Evolutionary conservation across 2,329 filamentous ascomycete species (phyloP).

Genomic region (Aureobasidium subglaciale): DNA sequence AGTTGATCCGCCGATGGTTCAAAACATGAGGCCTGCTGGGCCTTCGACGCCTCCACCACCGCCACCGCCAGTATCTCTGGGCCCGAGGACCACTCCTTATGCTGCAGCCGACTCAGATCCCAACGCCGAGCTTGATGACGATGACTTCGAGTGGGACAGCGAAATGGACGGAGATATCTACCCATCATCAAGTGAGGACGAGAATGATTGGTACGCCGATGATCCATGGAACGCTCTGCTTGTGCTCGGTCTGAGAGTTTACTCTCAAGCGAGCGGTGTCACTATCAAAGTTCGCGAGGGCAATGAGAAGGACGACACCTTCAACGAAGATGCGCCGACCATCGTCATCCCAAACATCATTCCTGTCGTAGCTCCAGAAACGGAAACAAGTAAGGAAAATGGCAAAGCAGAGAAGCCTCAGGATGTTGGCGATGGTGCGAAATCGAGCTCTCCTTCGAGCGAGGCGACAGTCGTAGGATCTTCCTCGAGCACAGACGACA

Average conservation of each 20-base stretch:
- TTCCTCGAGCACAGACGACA: too few relatives aligned
- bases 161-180: constrained; percentile 20
- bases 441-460: too few relatives aligned
- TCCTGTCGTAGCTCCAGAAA: too few relatives aligned
- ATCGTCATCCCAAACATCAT: too few relatives aligned
- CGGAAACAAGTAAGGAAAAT: too few relatives aligned
- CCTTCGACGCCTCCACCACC: not conserved
- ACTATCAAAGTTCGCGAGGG: constrained; percentile 40
- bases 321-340: too few relatives aligned
- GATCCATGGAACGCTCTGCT: constrained; percentile 57
- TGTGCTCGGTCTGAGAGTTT: constrained; percentile 52
- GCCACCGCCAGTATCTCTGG: not conserved
- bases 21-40: not conserved
- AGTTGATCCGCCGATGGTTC: not conserved
- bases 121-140: constrained; percentile 22
- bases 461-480: too few relatives aligned
- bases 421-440: too few relatives aligned
- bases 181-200: constrained; percentile 10
- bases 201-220: constrained; percentile 35
- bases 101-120: not conserved
- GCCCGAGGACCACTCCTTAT: not conserved
- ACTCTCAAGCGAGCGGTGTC: constrained; percentile 44
- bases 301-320: not conserved
- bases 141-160: constrained; percentile 28
- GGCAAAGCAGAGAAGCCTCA: too few relatives aligned